Evolutionary conservation across 2,329 filamentous ascomycete species (phyloP), one percentile per base, ranked within the genome.

Genomic region (Calcarisporium arbuscula): DNA sequence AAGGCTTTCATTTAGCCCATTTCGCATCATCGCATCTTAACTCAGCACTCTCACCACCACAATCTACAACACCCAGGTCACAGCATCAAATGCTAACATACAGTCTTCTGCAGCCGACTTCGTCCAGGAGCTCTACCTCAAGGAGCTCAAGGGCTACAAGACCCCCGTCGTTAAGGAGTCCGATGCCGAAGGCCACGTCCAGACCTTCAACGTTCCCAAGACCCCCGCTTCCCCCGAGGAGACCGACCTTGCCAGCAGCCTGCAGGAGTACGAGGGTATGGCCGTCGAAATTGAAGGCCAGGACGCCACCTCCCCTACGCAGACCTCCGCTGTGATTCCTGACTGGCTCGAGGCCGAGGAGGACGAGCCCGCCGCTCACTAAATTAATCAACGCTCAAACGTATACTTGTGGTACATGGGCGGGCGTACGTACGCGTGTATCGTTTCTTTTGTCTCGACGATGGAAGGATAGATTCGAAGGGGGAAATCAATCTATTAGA

Each of bases 101-200:
- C 38, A 41, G 27, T 34, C 12, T 36, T 28, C 21, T 18, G 33
- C 46, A 96, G 92, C 86, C 79, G 92, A 98, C 66, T 80, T 95
- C 56, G 86, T 98, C 54, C 92, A 96, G 70, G 90, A 96, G 62
- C 78, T 98, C 59, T 98, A 98, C 76, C 80, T 98, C 53, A 84
- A 82, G 65, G 89, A 96, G 69, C 80, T 98, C 60, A 92, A 90
- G 71, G 78, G 80, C 67, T 96, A 95, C 83, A 96, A 96, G 78
- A 71, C 81, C 46, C 72, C 85, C 38, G 71, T 79, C 49, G 61
- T 90, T 68, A 95, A 95, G 75, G 74, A 87, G 46, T 77, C 78
- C 54, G 92, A 96, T 58, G 72, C 89, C 58, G 82, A 90, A 52
- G 89, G 86, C 60, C 84, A 94, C 53, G 92, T 96, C 53, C 85